These are phyloP conservation scores for Aspergillus ibericus DNA, from an alignment of 2,329 filamentous ascomycete genomes.

Conservation along the genomic window DNA sequence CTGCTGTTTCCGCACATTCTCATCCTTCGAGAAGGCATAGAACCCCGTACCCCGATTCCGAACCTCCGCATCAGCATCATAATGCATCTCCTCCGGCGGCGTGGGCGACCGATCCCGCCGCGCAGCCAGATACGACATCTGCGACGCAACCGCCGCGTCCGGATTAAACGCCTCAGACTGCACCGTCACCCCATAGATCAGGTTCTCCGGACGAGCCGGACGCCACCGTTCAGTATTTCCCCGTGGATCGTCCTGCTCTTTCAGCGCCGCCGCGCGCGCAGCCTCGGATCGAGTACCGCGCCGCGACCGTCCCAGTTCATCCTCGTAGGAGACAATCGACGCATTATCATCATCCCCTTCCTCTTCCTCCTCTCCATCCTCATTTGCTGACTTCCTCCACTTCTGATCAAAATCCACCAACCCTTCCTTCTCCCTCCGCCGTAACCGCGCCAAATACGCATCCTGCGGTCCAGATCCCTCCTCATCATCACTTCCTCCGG, in stretches of 20 bases:
- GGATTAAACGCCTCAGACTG: slow-evolving; percentile 82
- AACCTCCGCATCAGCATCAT: slow-evolving; percentile 81
- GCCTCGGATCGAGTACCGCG: slow-evolving; percentile 70
- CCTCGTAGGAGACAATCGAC: slow-evolving; percentile 79
- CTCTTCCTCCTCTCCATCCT: slow-evolving; percentile 33
- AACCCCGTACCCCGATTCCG: slow-evolving; percentile 87
- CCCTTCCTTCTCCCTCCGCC: slow-evolving; percentile 53
- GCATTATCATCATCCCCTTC: slow-evolving; percentile 49
- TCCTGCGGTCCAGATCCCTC: slow-evolving; percentile 26
- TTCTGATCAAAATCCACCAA: slow-evolving; percentile 95
- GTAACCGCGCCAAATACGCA: slow-evolving; percentile 57
- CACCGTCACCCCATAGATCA: slow-evolving; percentile 84
- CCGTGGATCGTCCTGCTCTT: slow-evolving; percentile 25
- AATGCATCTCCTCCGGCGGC: slow-evolving; percentile 77
- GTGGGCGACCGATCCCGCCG: slow-evolving; percentile 78
- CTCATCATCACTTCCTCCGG: slow-evolving; percentile 41
- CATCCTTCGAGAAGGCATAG: slow-evolving; percentile 81
- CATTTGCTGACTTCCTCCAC: slow-evolving; percentile 71
- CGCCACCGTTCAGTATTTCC: slow-evolving; percentile 32
- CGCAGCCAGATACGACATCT: slow-evolving; percentile 76
- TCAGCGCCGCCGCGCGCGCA: slow-evolving; percentile 61
- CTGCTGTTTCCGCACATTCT: slow-evolving; percentile 65
- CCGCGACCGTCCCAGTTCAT: slow-evolving; percentile 87
- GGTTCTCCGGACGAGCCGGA: slow-evolving; percentile 59
- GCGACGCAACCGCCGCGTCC: slow-evolving; percentile 60